These are phyloP conservation scores for Zygosaccharomyces lentus DNA, from an alignment of 805 yeast species.

Conservation along the genomic window DNA sequence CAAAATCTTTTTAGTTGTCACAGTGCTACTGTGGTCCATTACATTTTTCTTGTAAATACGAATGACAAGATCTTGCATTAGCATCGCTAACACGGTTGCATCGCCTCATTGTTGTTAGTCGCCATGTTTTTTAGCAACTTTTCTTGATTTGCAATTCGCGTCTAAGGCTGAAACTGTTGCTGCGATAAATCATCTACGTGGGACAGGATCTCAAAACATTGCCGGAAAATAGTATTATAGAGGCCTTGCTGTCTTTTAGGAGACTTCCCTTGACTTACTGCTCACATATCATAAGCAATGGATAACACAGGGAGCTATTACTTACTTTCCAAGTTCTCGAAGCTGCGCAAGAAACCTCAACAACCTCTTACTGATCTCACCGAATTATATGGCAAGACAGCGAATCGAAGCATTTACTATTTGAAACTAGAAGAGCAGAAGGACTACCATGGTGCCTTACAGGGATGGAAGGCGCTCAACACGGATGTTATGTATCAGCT, in stretches of 20 bases:
- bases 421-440: conserved; percentile 54
- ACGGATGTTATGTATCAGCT: conserved; percentile 54
- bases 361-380: conserved; percentile 56
- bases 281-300: conserved; percentile 1
- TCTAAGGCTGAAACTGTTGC: conserved; percentile 9
- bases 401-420: conserved; percentile 54
- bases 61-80: not conserved
- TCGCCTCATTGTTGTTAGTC: not conserved
- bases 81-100: not conserved
- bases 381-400: conserved; percentile 57
- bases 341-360: conserved; percentile 52
- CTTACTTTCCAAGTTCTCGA: conserved; percentile 19
- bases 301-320: conserved; percentile 13
- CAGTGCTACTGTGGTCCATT: conserved; percentile 39
- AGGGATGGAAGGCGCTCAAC: conserved; percentile 73
- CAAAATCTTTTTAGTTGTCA: conserved; percentile 46
- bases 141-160: conserved; percentile 8
- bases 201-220: not conserved
- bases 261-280: not conserved
- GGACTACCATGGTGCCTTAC: conserved; percentile 51
- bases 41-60: conserved; percentile 9
- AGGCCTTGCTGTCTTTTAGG: not conserved
- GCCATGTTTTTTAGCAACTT: conserved; percentile 1
- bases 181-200: not conserved
- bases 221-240: not conserved